Conservation (phyloP, 495 filamentous ascomycete genomes). For the Aspergillus asperescens region DNA sequence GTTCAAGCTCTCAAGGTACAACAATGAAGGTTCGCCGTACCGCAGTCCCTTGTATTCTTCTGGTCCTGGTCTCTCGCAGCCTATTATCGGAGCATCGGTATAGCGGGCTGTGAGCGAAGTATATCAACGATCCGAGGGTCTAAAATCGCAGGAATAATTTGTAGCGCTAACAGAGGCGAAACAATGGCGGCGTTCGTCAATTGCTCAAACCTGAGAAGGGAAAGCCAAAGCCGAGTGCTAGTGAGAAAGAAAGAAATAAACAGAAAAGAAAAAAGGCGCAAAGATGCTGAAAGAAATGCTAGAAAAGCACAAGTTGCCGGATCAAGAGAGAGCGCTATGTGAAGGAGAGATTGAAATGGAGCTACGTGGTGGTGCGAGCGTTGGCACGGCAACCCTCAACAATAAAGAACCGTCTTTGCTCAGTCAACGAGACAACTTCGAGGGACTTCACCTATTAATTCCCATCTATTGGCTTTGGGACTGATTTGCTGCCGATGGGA, state of each 20-base stretch:
- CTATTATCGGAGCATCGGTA: not conserved
- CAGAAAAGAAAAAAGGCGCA: not conserved
- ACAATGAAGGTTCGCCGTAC: not conserved
- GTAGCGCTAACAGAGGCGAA: not conserved
- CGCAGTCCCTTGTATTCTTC: not conserved
- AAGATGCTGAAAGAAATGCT: not conserved
- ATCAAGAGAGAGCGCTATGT: not conserved
- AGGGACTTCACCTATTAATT: no score
- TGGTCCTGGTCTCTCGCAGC: not conserved
- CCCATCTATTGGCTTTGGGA: no score
- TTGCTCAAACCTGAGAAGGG: not conserved
- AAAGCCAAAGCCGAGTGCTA: no score
- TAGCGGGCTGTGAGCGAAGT: not conserved
- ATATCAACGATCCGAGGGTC: not conserved
- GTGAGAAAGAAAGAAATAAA: not conserved
- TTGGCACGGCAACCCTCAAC: slow-evolving; percentile 8
- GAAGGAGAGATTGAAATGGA: not conserved
- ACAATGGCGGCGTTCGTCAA: not conserved
- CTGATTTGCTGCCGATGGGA: no score
- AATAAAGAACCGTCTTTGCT: no score
- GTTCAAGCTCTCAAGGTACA: not conserved
- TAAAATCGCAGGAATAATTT: not conserved
- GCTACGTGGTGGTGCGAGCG: not conserved
- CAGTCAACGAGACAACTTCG: no score
- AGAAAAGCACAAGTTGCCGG: not conserved